Base-by-base conservation (phyloP, 2,329 filamentous ascomycete genomes). In the Daldinia eschscholtzii region DNA sequence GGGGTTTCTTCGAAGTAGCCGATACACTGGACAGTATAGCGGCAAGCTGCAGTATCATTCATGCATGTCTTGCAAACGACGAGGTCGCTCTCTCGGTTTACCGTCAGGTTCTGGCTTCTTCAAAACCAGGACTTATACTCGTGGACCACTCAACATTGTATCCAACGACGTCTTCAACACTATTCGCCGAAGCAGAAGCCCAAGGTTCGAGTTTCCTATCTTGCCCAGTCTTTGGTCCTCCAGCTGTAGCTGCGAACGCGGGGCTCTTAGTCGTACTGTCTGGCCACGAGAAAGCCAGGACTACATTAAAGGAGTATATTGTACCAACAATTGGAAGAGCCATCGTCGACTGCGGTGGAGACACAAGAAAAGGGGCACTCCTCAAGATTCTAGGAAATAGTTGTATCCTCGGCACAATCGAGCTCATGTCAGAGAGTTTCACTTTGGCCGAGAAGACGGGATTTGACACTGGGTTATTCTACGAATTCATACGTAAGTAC, bases 401-500 rank as follows among this genome's bases (percentile, higher is more conserved):
- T 33, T 67, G 65, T 33, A 64, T 67, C 20, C 59, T 67, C 18
- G 64, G 64, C 10, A 67, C 64, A 26, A 64, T 67, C 28, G 60
- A 67, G 53, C 56, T 67, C 15, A 52, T 67, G 28, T 67, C 65
- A 7, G 65, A 67, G 37, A 67, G 60, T 37, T 67, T 67, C 15
- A 64, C 60, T n/a, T 50, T 67, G 7, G 60, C 65, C 12, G 65
- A 67, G 56, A 67, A 64, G 33, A 64, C 59, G 6, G 65, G 65
- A 12, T 67, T 64, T 15, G 65, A 64, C n/a, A 39, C 56, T 9
- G 50, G 28, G 6, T 28, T 64, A 10, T 67, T 67, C 23, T 64
- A 67, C 33, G 65, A 67, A 12, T 67, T 67, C 18, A 63, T 67
- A 57, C 65, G 65, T 67, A 57, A 60, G 60, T 64, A 3, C n/a